Evolutionary conservation across 2,329 filamentous ascomycete genomes (phyloP), one percentile per base, ranked within the genome.

Genomic region (Zopfia rhizophila): DNA sequence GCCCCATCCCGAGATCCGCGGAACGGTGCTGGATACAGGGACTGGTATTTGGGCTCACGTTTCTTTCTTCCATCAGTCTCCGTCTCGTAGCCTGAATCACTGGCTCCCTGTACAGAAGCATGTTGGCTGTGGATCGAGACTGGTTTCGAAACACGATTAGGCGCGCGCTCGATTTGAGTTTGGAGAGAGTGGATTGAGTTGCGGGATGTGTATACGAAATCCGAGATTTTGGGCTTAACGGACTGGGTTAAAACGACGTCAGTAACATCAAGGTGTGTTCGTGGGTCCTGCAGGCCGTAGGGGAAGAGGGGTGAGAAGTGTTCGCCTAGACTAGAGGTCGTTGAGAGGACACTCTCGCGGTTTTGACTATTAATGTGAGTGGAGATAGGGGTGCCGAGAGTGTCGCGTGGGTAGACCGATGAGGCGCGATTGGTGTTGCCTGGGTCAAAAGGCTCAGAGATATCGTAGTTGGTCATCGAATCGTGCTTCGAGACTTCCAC

Each of bases 141-240:
- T n/a, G 24, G 8, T 8, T 27, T 27, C 8, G 24, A 8, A n/a
- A 8, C 24, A 8, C n/a, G 24, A 8, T 8, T 27, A 8, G 24
- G 24, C n/a, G 24, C 8, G n/a, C 24, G 24, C 24, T 8, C n/a
- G 8, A 27, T n/a, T 8, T 8, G 24, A n/a, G n/a, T 8, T n/a
- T 8, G 24, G 24, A 27, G 24, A 27, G n/a, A n/a, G 24, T 27
- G 8, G 8, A 8, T n/a, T 27, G 8, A 27, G 8, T 8, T n/a
- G 8, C 8, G 24, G 24, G n/a, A n/a, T 8, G 24, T 27, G 8
- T 27, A 8, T 8, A 27, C 8, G 8, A n/a, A 8, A 8, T 8
- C 24, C n/a, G 24, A 27, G 8, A 27, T n/a, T 27, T 27, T 27
- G 24, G 24, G 24, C n/a, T 27, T 27, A n/a, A 27, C n/a, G 24